Base-by-base conservation (phyloP, 805 yeast species). In the Komagataella populi region DNA sequence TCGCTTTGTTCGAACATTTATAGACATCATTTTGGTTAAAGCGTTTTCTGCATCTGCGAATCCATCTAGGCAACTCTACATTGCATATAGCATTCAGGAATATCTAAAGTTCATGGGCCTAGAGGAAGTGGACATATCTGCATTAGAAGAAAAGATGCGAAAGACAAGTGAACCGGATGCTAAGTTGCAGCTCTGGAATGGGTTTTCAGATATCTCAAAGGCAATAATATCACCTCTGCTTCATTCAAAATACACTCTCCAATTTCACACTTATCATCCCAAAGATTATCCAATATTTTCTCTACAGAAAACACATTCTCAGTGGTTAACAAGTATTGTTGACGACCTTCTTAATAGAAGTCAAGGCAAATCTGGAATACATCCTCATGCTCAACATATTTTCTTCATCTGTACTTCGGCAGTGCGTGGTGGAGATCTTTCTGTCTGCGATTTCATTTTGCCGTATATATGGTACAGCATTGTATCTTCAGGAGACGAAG, bases 61-160 rank as follows among this genome's bases (percentile, higher is more conserved):
- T 60, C 96, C 98, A 0, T 77, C 79, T 20, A 78, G 80, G 49
- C 99, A 93, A 63, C 72, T 86, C 53, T 86, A 84, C 60, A 73
- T 89, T 43, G 96, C 96, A 0, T 84, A 78, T 63, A 84, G 91
- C 0, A 87, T 93, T 78, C 99, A 93, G 63, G 93, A 88, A 55
- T 81, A 83, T 49, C 66, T 93, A 50, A 80, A 80, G 55, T 74
- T 80, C 14, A 72, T 88, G 60, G 81, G 77, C 2, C 64, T 81
- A 20, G 69, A 66, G 47, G 56, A 60, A 10, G 20, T 48, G 3
- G 54, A 53, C 44, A 45, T 48, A 16, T 43, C 23, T 23, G 12
- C 23, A 24, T 46, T 58, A 54, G 62, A 6, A 56, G 63, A 10
- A 57, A 56, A 50, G 52, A 57, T 47, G 54, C 59, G 8, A 43